phyloP scores from a whole-genome alignment of 495 filamentous ascomycete species.

The Talaromyces wortmannii region DNA sequence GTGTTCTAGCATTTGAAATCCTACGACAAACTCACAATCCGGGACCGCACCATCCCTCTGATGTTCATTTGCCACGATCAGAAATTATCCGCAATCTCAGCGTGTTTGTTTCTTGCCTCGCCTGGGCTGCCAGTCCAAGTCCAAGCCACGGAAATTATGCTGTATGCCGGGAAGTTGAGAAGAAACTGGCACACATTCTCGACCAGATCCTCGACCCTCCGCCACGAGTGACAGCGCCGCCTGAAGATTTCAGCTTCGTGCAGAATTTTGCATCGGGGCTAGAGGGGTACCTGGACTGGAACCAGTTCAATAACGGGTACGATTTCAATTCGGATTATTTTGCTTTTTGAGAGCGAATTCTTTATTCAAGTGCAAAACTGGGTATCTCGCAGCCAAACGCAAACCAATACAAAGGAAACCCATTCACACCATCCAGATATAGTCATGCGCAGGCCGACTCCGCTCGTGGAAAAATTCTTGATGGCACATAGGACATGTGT shows the following conservation, averaged over 20 bases:
- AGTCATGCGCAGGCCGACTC: conserved; percentile 25
- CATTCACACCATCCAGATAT: conserved; percentile 27
- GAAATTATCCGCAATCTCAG: conserved; percentile 59
- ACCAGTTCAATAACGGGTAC: conserved; percentile 22
- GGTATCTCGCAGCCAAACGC: background rate
- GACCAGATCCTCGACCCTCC: conserved; percentile 34
- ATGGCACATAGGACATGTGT: conserved; percentile 38
- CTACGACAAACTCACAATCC: conserved; percentile 46
- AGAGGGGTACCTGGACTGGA: conserved; percentile 32
- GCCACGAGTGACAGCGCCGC: conserved; percentile 6
- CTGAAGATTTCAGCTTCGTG: conserved; percentile 4
- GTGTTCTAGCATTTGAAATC: conserved; percentile 56
- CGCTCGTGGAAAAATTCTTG: conserved; percentile 28
- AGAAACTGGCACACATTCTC: conserved; percentile 35
- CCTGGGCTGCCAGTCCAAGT: conserved; percentile 41
- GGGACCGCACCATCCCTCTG: conserved; percentile 11
- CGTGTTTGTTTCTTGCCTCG: conserved; percentile 52
- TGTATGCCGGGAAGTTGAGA: conserved; percentile 40
- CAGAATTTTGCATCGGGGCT: conserved; percentile 21
- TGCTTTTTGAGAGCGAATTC: background rate
- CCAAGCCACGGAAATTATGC: conserved; percentile 43
- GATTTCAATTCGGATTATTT: conserved; percentile 28
- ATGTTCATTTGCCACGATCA: conserved; percentile 42
- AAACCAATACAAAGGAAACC: background rate
- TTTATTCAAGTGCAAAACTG: background rate